Evolutionary conservation across 768 basidiomycete genomes (phyloP).

Genomic region (Boletus pseudo-olivaceus): DNA sequence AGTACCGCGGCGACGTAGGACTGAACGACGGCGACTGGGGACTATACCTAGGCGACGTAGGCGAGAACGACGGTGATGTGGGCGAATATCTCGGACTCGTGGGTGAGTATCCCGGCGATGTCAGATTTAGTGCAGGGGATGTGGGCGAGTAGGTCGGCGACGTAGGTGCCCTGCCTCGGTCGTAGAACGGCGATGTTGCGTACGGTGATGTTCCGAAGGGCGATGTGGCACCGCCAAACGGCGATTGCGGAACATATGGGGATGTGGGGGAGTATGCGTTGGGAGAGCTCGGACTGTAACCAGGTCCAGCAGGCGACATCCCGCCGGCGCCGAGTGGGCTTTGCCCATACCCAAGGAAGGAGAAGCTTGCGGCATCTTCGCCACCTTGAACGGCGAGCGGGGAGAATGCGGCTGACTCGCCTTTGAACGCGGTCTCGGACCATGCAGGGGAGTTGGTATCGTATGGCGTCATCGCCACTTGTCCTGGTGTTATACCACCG

Average conservation of each 20-base stretch:
- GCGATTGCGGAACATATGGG: constrained; percentile 83
- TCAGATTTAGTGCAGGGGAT: constrained; percentile 76
- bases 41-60: constrained; percentile 80
- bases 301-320: constrained; percentile 85
- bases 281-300: constrained; percentile 90
- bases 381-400: constrained; percentile 84
- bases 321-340: constrained; percentile 81
- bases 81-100: constrained; percentile 84
- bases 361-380: constrained; percentile 77
- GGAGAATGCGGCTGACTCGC: constrained; percentile 90
- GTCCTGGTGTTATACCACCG: constrained; percentile 87
- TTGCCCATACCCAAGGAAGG: constrained; percentile 74
- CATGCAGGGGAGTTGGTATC: constrained; percentile 87
- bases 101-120: constrained; percentile 67
- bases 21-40: constrained; percentile 90
- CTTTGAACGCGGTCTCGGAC: constrained; percentile 73
- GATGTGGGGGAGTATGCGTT: constrained; percentile 88
- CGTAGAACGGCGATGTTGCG: constrained; percentile 82
- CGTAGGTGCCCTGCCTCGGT: constrained; percentile 58
- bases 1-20: constrained; percentile 86
- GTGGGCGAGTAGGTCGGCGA: constrained; percentile 89
- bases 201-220: constrained; percentile 80
- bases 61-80: constrained; percentile 81
- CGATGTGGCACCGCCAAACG: constrained; percentile 78
- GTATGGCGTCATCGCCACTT: constrained; percentile 95